Conservation (phyloP, 2,329 filamentous ascomycete species). For the Rhinocladiella mackenziei region DNA sequence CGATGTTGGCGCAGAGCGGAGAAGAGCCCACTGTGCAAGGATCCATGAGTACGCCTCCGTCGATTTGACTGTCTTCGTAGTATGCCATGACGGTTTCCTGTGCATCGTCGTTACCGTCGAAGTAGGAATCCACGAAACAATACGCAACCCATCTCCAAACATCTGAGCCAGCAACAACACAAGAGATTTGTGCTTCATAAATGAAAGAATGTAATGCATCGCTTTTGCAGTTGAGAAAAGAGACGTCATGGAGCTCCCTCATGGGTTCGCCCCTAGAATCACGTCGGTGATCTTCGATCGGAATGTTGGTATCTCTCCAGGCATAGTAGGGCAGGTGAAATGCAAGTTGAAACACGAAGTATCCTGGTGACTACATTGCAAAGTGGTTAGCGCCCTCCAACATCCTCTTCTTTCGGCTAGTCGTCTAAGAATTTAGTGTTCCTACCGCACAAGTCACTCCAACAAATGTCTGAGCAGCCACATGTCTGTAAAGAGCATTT, state of each 20-base stretch:
- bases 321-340: constrained; percentile 2
- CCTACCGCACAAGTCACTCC: neutral
- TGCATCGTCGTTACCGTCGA: neutral
- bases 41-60: neutral
- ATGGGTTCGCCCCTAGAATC: neutral
- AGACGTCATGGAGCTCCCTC: constrained; percentile 1
- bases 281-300: neutral
- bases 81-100: neutral
- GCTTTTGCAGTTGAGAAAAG: constrained; percentile 1
- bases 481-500: constrained; percentile 3
- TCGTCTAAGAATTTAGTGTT: neutral
- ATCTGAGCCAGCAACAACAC: constrained; percentile 1
- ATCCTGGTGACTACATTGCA: neutral
- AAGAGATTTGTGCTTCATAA: constrained; percentile 6
- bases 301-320: neutral
- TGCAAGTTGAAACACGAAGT: neutral
- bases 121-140: constrained; percentile 5
- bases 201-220: neutral
- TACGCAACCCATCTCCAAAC: neutral
- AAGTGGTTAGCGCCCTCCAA: neutral
- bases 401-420: no score
- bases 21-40: no score
- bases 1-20: neutral
- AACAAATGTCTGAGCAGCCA: constrained; percentile 1
- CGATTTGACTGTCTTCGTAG: neutral